Percentiles rank a stretch among this genome's conserved stretches.
phyloP scores from a whole-genome alignment of 495 filamentous ascomycete species.

The Aspergillus wentii region DNA sequence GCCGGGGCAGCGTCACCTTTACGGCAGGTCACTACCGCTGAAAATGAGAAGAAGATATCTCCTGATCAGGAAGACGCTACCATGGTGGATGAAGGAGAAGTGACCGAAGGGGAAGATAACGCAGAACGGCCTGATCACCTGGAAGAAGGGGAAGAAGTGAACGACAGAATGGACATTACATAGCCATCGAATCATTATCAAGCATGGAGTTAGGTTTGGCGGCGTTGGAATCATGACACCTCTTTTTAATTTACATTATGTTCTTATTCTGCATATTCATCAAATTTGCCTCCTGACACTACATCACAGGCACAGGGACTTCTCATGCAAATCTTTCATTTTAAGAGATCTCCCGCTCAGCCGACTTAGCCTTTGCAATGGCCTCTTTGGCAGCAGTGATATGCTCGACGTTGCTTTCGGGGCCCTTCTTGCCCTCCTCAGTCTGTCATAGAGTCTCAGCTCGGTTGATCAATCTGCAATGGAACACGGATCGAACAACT shows the following conservation, averaged over 20 bases:
- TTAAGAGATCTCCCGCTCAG: constrained; percentile 38
- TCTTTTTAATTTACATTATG: constrained; percentile 18
- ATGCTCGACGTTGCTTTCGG: constrained; percentile 50
- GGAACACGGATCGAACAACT: constrained; percentile 15
- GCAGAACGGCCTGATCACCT: constrained; percentile 35
- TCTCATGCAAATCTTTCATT: not conserved
- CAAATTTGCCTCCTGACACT: constrained; percentile 4
- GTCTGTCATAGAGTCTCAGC: constrained; percentile 16
- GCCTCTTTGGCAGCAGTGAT: constrained; percentile 54
- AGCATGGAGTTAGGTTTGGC: constrained; percentile 27
- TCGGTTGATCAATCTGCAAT: not conserved
- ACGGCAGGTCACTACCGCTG: constrained; percentile 28
- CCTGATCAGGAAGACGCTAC: constrained; percentile 46
- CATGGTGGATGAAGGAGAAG: constrained; percentile 64
- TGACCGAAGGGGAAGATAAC: constrained; percentile 38
- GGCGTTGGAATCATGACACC: constrained; percentile 20
- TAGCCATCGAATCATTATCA: constrained; percentile 22
- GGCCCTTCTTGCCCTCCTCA: constrained; percentile 41
- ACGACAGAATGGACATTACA: constrained; percentile 69
- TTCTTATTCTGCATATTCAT: constrained; percentile 4
- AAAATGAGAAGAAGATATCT: constrained; percentile 26
- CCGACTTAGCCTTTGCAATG: constrained; percentile 52
- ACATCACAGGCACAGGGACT: not conserved
- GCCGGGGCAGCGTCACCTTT: constrained; percentile 36
- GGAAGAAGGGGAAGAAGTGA: constrained; percentile 46